Base-by-base conservation (phyloP, 306 rosid genomes). In the Biancaea sappan region DNA sequence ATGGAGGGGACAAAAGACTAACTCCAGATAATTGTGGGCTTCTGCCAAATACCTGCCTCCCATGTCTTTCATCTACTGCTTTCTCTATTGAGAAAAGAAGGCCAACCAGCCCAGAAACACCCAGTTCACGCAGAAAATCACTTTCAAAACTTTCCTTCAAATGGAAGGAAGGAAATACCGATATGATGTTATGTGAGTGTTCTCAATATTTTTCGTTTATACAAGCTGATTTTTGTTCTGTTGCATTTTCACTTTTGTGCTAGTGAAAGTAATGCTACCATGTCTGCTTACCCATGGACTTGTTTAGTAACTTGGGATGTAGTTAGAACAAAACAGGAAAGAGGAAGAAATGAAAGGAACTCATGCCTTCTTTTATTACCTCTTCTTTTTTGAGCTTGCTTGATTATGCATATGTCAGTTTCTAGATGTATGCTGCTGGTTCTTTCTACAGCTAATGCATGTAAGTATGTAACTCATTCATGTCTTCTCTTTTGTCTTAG, bases 61-160 rank as follows among this genome's bases (percentile, higher is more conserved):
- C 97, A 50, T 84, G 87, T 57, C 88, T 87, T 18, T 63, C 87
- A 16, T 83, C 92, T 24, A 72, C 56, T 77, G 81, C 80, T 57
- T 64, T 76, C 59, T 63, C 83, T 63, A 4, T 63, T 10, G 97
- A 88, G 37, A 91, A 71, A 52, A 90, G 72, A 77, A 86, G 87
- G 83, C 77, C 90, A 19, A 6, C 57, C 22, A 89, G 88, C 70
- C 88, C 92, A 7, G 88, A 86, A 4, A 50, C 86, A 7, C 75
- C 86, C 8, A 84, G 40, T 80, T 80, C 89, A 1, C 74, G 88
- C 66, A 88, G 82, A 66, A 94, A 81, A 58, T 65, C 79, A 1
- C 80, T 84, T 35, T 87, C 92, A 4, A 93, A 76, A 71, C 87
- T 86, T 28, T 94, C 99, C n/a, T 94, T 92, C 66, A 94, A 94